Conservation (phyloP, 257 asterid genomes). For the Gentiana dahurica region DNA sequence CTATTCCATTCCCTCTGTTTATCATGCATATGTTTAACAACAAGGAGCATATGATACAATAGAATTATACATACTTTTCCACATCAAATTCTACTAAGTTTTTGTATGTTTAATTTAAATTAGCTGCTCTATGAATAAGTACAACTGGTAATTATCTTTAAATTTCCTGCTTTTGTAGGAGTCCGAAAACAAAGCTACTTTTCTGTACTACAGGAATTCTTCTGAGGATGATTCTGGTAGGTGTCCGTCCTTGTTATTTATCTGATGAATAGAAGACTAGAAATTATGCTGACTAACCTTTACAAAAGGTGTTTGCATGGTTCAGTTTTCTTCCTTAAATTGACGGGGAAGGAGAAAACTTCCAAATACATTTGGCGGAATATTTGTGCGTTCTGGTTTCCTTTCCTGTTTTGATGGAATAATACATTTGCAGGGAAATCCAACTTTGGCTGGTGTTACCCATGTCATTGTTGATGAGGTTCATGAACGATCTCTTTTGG, state of each 20-base stretch:
- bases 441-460: slow-evolving; percentile 64
- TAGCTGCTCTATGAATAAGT: too few relatives aligned
- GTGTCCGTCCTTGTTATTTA: slow-evolving; percentile 13
- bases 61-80: too few relatives aligned
- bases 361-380: background rate
- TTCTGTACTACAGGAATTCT: slow-evolving; percentile 98
- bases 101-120: too few relatives aligned
- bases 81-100: too few relatives aligned
- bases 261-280: background rate
- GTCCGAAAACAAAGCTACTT: slow-evolving; percentile 81
- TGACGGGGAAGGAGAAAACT: background rate
- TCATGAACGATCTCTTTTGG: slow-evolving; percentile 97
- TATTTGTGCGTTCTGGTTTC: slow-evolving; percentile 5
- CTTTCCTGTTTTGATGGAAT: slow-evolving; percentile 5
- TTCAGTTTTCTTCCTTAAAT: slow-evolving; percentile 7
- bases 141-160: background rate
- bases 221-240: slow-evolving; percentile 87
- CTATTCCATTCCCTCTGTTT: too few relatives aligned
- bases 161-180: slow-evolving; percentile 40
- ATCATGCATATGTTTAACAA: too few relatives aligned
- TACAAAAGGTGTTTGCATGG: background rate
- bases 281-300: background rate
- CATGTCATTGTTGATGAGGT: slow-evolving; percentile 98
- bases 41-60: too few relatives aligned
- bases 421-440: slow-evolving; percentile 62